Percentiles rank a stretch among this genome's conserved stretches.
These are phyloP conservation scores for Eucalyptus brandiana DNA, from an alignment of 345 rosid genomes.

Conservation along the genomic window DNA sequence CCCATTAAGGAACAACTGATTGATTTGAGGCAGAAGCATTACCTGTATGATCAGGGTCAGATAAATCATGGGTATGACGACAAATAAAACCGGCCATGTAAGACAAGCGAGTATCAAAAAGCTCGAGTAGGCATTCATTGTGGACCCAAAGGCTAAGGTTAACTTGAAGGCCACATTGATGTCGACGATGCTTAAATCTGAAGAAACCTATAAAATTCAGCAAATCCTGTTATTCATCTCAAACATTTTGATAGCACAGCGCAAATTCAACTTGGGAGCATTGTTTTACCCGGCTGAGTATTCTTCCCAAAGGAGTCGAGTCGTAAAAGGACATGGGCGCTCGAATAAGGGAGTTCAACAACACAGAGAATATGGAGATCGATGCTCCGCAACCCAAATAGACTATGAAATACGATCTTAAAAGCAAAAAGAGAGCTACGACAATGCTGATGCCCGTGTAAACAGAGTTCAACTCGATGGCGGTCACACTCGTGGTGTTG, in stretches of 20 bases:
- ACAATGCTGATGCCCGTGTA: constrained; percentile 5
- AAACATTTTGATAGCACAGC: not conserved
- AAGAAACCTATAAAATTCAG: constrained; percentile 29
- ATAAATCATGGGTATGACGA: constrained; percentile 34
- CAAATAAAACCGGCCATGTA: constrained; percentile 39
- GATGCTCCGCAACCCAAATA: constrained; percentile 10
- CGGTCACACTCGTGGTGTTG: constrained; percentile 3
- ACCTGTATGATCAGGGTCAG: constrained; percentile 29
- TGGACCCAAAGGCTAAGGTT: constrained; percentile 5
- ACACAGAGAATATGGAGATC: constrained; percentile 10
- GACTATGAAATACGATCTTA: constrained; percentile 5
- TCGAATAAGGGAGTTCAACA: constrained; percentile 19
- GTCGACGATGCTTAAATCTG: constrained; percentile 40
- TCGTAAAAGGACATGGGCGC: constrained; percentile 42
- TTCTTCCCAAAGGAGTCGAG: constrained; percentile 44
- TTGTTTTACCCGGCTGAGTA: constrained; percentile 32
- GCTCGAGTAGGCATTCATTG: constrained; percentile 19
- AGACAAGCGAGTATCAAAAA: constrained; percentile 15
- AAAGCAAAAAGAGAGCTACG: constrained; percentile 9
- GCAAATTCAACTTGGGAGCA: not conserved
- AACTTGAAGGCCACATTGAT: constrained; percentile 20
- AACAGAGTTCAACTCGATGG: not conserved
- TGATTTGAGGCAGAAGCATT: not conserved
- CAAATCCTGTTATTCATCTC: not conserved
- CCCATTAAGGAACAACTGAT: not conserved